Percentiles rank a stretch among this genome's conserved stretches.
Conservation (phyloP, 768 basidiomycete genomes). For the Podaxis rugospora region DNA sequence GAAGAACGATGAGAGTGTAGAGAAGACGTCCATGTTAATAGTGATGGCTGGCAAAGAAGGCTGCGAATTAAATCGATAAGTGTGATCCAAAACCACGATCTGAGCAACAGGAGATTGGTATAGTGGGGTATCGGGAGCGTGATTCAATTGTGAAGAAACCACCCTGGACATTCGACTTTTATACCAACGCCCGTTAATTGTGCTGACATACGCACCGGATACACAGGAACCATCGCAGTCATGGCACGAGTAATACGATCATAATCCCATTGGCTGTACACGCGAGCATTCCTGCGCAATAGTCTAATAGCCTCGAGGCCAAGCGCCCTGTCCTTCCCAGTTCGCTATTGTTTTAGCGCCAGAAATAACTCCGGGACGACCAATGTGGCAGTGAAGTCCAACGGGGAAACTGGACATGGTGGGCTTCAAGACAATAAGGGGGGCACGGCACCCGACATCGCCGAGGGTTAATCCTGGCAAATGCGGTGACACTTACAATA, state of each 20-base stretch:
- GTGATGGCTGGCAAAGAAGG: not conserved
- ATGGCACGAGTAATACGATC: not conserved
- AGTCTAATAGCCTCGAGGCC: not conserved
- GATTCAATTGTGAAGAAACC: not conserved
- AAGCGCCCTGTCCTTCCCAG: not conserved
- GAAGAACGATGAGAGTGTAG: not conserved
- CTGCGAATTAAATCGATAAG: not conserved
- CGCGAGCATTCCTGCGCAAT: not conserved
- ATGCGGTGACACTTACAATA: not conserved
- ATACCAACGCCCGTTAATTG: not conserved
- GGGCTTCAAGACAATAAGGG: not conserved
- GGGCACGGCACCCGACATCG: not conserved
- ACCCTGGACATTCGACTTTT: not conserved
- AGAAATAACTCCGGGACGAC: not conserved
- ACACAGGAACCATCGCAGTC: not conserved
- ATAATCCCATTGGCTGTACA: not conserved
- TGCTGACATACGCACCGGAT: not conserved
- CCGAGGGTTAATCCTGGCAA: not conserved
- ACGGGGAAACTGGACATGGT: not conserved
- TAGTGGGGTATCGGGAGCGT: not conserved
- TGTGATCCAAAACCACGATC: not conserved
- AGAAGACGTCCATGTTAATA: conserved; percentile 8
- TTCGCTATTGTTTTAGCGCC: not conserved
- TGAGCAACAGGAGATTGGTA: not conserved
- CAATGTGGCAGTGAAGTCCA: not conserved